Conservation (phyloP, 2,329 filamentous ascomycete genomes). For the Neoscytalidium dimidiatum region DNA sequence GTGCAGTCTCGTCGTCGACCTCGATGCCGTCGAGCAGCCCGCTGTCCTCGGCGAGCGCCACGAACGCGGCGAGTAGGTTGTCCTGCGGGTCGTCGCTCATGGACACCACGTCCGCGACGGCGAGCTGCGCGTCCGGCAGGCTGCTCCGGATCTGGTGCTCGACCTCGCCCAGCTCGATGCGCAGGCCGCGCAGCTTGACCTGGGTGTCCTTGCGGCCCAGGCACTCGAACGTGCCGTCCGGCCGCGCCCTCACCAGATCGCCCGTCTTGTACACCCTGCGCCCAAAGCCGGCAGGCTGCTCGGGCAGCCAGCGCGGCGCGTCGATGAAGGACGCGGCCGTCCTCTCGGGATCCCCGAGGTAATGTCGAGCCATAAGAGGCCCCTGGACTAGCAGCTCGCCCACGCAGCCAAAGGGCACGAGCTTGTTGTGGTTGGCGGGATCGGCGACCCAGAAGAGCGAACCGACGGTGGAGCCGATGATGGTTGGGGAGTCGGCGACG, state of each 20-base stretch:
- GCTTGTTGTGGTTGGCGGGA: not conserved
- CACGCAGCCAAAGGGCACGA: constrained; percentile 27
- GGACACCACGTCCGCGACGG: not conserved
- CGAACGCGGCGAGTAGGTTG: not conserved
- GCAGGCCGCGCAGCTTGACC: not conserved
- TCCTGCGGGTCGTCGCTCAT: not conserved
- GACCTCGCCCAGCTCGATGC: not conserved
- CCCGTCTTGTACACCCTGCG: constrained; percentile 34
- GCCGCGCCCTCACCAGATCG: constrained; percentile 34
- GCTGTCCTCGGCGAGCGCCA: not conserved
- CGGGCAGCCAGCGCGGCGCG: not conserved
- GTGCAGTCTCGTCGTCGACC: not conserved
- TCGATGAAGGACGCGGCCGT: not conserved
- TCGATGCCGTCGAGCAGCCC: not conserved
- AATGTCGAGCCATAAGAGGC: not conserved
- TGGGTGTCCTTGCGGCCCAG: not conserved
- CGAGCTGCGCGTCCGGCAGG: not conserved
- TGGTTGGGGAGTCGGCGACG: not conserved
- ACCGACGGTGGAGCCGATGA: constrained; percentile 25
- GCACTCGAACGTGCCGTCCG: constrained; percentile 27
- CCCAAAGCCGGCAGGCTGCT: not conserved
- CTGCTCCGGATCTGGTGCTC: not conserved
- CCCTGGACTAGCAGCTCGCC: constrained; percentile 24
- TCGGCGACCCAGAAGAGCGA: constrained; percentile 18
- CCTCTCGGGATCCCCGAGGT: not conserved